A percentile compares a stretch with the other conserved stretches of the same genome.
These are phyloP conservation scores for Curvularia eragrostidis DNA, from an alignment of 2,329 filamentous ascomycete genomes.

Conservation along the genomic window DNA sequence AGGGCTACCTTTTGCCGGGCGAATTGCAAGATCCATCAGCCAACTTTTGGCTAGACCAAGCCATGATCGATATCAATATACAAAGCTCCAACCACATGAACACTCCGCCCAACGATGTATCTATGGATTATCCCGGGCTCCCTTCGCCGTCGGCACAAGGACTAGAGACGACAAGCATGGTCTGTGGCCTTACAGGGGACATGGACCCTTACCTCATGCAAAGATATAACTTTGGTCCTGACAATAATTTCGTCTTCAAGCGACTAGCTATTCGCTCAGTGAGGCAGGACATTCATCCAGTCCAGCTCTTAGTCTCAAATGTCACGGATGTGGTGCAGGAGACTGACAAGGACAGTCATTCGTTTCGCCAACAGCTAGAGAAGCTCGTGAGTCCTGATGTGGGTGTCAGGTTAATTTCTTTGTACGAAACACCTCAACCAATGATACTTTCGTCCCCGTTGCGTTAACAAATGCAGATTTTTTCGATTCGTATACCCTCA, in stretches of 20 bases:
- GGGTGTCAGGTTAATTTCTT: slow-evolving; percentile 1
- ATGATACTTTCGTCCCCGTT: background rate
- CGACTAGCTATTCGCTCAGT: slow-evolving; percentile 1
- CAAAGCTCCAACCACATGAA: background rate
- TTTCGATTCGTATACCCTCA: slow-evolving; percentile 5
- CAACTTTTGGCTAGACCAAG: slow-evolving; percentile 4
- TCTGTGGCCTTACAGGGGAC: slow-evolving; percentile 3
- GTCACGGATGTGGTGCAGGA: background rate
- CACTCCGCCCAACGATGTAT: background rate
- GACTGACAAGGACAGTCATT: background rate
- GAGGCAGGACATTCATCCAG: slow-evolving; percentile 1
- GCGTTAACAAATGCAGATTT: background rate
- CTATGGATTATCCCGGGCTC: background rate
- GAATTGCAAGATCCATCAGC: slow-evolving; percentile 1
- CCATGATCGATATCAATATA: slow-evolving; percentile 1
- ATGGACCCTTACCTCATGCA: slow-evolving; percentile 6
- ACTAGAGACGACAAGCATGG: background rate
- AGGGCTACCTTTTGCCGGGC: background rate
- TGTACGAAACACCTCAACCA: background rate
- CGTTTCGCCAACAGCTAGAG: slow-evolving; percentile 3
- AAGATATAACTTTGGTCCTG: slow-evolving; percentile 1
- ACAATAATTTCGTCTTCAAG: slow-evolving; percentile 1
- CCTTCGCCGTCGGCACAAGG: background rate
- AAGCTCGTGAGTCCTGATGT: slow-evolving; percentile 2
- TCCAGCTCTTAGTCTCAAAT: slow-evolving; percentile 3